Evolutionary conservation across 2,329 filamentous ascomycete genomes (phyloP).

Genomic region (Coleophoma cylindrospora): DNA sequence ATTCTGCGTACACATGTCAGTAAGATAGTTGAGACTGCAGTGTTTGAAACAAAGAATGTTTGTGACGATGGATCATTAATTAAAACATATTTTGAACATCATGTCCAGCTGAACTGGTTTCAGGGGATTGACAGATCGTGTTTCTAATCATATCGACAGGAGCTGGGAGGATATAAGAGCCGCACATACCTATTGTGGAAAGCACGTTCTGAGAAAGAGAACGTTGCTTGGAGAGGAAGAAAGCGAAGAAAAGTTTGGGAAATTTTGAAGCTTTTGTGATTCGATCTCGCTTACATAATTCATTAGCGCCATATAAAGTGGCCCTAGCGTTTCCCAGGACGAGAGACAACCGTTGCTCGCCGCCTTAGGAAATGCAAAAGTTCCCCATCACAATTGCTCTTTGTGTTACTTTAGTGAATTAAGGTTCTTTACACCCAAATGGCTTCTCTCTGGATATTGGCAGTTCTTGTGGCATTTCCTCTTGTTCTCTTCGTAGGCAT

Average conservation of each 20-base stretch:
- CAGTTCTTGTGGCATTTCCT: slow-evolving; percentile 15
- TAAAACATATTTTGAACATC: slow-evolving; percentile 46
- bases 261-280: slow-evolving; percentile 1
- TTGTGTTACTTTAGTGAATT: no score
- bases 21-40: no score
- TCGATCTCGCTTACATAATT: not conserved
- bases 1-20: no score
- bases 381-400: no score
- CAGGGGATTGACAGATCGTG: slow-evolving; percentile 82
- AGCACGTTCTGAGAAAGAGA: not conserved
- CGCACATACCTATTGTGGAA: not conserved
- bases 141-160: slow-evolving; percentile 56
- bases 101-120: slow-evolving; percentile 39
- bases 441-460: slow-evolving; percentile 17
- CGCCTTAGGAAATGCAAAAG: no score
- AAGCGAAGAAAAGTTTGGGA: not conserved
- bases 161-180: not conserved
- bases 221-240: slow-evolving; percentile 1
- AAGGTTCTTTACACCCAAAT: slow-evolving; percentile 2
- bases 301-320: no score
- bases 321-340: no score
- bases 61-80: slow-evolving; percentile 37
- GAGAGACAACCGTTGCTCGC: no score
- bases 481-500: slow-evolving; percentile 22
- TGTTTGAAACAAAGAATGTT: not conserved